These are phyloP conservation scores for Dissophora globulifera DNA, from an alignment of 192 early-diverging fungal genomes.

Conservation along the genomic window DNA sequence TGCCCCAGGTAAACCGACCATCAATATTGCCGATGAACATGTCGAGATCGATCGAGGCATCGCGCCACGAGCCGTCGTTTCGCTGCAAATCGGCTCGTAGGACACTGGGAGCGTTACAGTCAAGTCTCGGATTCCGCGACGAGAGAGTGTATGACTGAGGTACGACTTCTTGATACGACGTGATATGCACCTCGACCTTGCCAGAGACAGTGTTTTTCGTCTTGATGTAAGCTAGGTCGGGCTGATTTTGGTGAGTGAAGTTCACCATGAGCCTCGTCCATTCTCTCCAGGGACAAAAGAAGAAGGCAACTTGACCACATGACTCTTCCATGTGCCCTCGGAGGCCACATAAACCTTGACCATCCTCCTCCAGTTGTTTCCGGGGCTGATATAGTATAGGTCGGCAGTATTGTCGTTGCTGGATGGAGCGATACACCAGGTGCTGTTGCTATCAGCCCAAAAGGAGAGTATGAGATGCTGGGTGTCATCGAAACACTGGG, in stretches of 20 bases:
- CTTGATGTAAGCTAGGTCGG: slow-evolving; percentile 3
- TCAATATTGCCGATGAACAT: too few relatives aligned
- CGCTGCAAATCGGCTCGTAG: too few relatives aligned
- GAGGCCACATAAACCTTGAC: slow-evolving; percentile 4
- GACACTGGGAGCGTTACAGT: too few relatives aligned
- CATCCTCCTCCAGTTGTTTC: not conserved
- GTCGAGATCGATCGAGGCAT: too few relatives aligned
- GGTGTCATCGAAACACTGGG: too few relatives aligned
- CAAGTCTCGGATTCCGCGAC: too few relatives aligned
- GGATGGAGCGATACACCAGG: slow-evolving; percentile 4
- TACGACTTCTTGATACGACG: not conserved
- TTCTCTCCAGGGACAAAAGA: slow-evolving; percentile 1
- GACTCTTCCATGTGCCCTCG: slow-evolving; percentile 10
- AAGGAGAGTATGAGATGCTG: slow-evolving; percentile 1
- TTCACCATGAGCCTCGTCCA: slow-evolving; percentile 8
- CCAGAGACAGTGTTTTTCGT: not conserved
- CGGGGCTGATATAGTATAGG: slow-evolving; percentile 7
- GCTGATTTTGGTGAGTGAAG: slow-evolving; percentile 3
- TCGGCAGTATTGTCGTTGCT: not conserved
- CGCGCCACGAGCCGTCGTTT: too few relatives aligned
- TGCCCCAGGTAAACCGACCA: too few relatives aligned
- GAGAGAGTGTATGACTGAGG: too few relatives aligned
- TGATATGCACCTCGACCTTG: slow-evolving; percentile 1
- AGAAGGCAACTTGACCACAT: not conserved
- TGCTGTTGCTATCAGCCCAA: not conserved